A percentile compares a stretch with the other conserved stretches of the same genome.
phyloP scores from a whole-genome alignment of 352 stramenopile genomes.

The Thraustochytrium striatum region DNA sequence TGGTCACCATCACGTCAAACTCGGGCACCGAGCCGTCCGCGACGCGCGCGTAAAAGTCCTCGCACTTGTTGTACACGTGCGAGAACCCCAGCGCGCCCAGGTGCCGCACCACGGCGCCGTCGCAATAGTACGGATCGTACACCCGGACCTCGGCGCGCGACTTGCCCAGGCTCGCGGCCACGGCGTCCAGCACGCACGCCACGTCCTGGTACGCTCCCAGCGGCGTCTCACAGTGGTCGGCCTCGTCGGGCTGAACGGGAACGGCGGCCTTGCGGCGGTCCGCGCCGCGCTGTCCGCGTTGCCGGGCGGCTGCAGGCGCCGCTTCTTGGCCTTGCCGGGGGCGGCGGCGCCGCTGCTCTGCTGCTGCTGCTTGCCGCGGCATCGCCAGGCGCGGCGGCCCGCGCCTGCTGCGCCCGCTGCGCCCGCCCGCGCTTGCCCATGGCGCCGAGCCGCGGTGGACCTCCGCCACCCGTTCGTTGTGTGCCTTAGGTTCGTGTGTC shows the following conservation, averaged over 20 bases:
- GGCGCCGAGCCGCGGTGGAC: too few relatives aligned
- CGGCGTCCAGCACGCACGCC: background rate
- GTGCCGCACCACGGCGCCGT: background rate
- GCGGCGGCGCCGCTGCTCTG: too few relatives aligned
- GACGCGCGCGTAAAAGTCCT: constrained; percentile 44
- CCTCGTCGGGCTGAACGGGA: constrained; percentile 55
- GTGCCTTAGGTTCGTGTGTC: too few relatives aligned
- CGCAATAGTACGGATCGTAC: constrained; percentile 51
- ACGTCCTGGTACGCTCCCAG: constrained; percentile 38
- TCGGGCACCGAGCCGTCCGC: background rate
- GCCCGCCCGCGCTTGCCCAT: too few relatives aligned
- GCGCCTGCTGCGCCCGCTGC: too few relatives aligned
- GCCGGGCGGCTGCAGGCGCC: too few relatives aligned
- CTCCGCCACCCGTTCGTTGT: too few relatives aligned
- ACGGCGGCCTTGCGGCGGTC: too few relatives aligned
- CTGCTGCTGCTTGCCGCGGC: too few relatives aligned
- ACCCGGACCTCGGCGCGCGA: background rate
- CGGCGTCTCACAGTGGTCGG: constrained; percentile 61
- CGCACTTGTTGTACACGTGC: constrained; percentile 38
- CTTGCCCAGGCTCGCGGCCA: constrained; percentile 2
- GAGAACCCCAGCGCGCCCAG: constrained; percentile 33
- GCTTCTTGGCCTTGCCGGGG: too few relatives aligned
- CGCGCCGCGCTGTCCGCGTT: too few relatives aligned
- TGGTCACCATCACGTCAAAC: constrained; percentile 45
- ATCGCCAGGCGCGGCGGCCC: too few relatives aligned